Conservation (phyloP, 2,329 filamentous ascomycete genomes). For the Cytospora piceicola region DNA sequence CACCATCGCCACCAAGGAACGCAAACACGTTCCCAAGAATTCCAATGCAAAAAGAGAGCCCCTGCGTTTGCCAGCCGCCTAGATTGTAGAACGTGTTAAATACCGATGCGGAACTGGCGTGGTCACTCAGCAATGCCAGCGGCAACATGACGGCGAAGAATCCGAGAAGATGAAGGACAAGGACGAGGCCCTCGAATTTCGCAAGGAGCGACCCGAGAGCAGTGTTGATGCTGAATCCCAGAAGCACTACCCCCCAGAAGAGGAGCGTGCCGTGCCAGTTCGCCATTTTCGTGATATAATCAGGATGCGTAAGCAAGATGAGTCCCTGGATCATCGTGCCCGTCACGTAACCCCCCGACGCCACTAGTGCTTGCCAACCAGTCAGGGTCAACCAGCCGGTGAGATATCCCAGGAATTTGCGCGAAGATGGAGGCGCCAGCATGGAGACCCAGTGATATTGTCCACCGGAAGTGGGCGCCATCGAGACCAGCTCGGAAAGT, state of each 20-base stretch:
- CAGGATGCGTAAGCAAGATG: conserved; percentile 30
- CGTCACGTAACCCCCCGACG: conserved; percentile 31
- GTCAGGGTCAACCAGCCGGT: conserved; percentile 36
- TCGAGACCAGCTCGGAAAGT: conserved; percentile 55
- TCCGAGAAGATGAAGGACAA: conserved; percentile 42
- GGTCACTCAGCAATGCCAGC: conserved; percentile 44
- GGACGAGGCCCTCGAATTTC: conserved; percentile 34
- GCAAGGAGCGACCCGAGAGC: conserved; percentile 32
- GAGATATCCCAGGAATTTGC: conserved; percentile 35
- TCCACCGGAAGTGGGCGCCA: conserved; percentile 60
- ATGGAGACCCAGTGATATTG: conserved; percentile 53
- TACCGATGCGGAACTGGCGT: conserved; percentile 38
- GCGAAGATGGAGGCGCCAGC: conserved; percentile 33
- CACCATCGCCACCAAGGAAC: conserved; percentile 8
- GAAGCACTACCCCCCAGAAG: conserved; percentile 32
- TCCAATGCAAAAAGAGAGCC: conserved; percentile 38
- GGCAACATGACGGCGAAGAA: conserved; percentile 45
- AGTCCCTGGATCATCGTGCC: conserved; percentile 36
- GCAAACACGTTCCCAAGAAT: conserved; percentile 15
- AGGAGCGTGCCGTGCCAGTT: conserved; percentile 36
- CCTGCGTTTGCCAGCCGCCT: conserved; percentile 48
- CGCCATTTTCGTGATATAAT: conserved; percentile 22
- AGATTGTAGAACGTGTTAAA: conserved; percentile 50
- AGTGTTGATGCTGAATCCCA: conserved; percentile 34
- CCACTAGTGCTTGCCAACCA: conserved; percentile 34